phyloP scores from a whole-genome alignment of 1,284 basidiomycete genomes.

The Cryptococcus wingfieldii region DNA sequence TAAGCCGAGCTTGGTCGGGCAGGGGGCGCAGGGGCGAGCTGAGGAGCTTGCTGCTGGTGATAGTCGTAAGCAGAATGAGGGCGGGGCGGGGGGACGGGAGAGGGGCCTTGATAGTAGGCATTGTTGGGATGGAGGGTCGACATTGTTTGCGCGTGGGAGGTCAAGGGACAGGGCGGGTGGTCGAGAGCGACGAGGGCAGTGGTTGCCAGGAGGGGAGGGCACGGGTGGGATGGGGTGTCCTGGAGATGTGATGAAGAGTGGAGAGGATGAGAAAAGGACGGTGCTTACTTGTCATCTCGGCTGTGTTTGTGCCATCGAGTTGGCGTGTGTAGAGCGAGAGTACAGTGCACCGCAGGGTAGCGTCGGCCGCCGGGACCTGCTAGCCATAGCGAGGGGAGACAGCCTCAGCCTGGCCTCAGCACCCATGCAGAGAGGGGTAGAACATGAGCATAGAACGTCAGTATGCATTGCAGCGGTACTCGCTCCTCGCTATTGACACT shows the following conservation, averaged over 20 bases:
- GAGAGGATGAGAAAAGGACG: neutral
- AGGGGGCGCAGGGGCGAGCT: neutral
- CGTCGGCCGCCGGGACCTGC: too few relatives aligned
- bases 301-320: neutral
- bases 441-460: too few relatives aligned
- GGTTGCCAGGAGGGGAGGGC: neutral
- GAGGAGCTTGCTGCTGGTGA: neutral
- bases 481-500: too few relatives aligned
- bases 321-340: neutral
- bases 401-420: too few relatives aligned
- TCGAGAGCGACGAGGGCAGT: neutral
- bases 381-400: too few relatives aligned
- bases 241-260: neutral
- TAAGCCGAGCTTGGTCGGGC: constrained; percentile 8
- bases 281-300: neutral
- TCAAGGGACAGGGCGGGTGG: neutral
- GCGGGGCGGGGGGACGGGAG: neutral
- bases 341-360: neutral
- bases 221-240: neutral
- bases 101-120: neutral
- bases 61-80: neutral
- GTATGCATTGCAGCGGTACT: too few relatives aligned
- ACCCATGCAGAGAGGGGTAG: too few relatives aligned
- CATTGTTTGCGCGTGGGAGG: neutral
- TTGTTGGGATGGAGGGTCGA: neutral